Conservation (phyloP, 208 protist species). For the Acanthamoeba pearcei region DNA sequence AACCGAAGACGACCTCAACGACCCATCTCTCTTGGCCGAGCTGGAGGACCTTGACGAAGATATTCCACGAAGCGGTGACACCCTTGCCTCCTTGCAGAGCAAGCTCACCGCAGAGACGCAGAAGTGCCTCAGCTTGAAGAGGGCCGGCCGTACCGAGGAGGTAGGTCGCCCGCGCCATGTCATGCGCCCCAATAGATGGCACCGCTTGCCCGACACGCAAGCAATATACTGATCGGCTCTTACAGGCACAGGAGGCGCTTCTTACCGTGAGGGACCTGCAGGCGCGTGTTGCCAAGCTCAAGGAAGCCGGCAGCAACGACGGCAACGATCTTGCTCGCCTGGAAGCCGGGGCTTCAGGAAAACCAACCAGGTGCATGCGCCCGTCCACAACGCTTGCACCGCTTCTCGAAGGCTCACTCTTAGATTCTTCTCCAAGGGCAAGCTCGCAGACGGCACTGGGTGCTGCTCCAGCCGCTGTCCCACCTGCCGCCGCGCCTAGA, state of each 20-base stretch:
- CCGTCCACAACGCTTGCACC: not conserved
- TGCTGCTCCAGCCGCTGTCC: not conserved
- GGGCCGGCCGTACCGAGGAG: not conserved
- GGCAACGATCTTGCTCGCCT: not conserved
- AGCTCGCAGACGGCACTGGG: not conserved
- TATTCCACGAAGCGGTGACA: not conserved
- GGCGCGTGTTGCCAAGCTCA: not conserved
- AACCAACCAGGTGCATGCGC: not conserved
- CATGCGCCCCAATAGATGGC: not conserved
- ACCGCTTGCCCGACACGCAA: not conserved
- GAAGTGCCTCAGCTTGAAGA: constrained; percentile 16
- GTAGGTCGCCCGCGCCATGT: not conserved
- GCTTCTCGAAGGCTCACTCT: not conserved
- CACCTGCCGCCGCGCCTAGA: not conserved
- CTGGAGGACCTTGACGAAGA: constrained; percentile 26
- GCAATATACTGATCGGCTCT: not conserved
- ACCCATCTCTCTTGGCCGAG: constrained; percentile 48
- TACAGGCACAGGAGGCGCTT: not conserved
- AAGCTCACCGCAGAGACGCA: constrained; percentile 12
- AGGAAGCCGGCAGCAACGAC: not conserved
- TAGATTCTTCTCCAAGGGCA: not conserved
- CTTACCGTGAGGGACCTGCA: not conserved
- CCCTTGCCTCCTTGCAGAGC: not conserved
- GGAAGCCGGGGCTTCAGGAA: not conserved
- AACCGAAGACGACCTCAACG: constrained; percentile 59